These are phyloP conservation scores for Sporopachydermia quercuum DNA, from an alignment of 805 yeast species.

Conservation along the genomic window DNA sequence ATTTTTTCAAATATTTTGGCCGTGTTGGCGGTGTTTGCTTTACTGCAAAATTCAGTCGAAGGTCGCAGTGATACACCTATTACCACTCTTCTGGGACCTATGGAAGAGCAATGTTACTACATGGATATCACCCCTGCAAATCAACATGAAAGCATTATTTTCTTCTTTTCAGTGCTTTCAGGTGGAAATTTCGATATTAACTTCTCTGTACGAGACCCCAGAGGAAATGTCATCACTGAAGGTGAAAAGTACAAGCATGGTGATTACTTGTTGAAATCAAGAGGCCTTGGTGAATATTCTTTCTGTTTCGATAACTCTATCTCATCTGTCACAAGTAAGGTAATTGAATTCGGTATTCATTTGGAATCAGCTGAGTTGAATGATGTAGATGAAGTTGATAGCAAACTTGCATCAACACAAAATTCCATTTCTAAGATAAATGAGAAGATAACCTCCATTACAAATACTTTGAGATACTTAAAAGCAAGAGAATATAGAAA, in stretches of 20 bases:
- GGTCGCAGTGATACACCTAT: neutral
- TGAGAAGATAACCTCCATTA: constrained; percentile 15
- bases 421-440: neutral
- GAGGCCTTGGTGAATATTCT: constrained; percentile 44
- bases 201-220: constrained; percentile 43
- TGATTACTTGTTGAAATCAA: constrained; percentile 43
- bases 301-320: constrained; percentile 53
- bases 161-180: constrained; percentile 30
- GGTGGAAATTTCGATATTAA: constrained; percentile 60
- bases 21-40: neutral
- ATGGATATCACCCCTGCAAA: neutral
- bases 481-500: neutral
- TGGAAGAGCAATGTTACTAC: constrained; percentile 1
- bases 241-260: constrained; percentile 50
- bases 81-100: neutral
- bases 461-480: constrained; percentile 20
- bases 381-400: constrained; percentile 5
- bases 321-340: constrained; percentile 46
- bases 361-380: constrained; percentile 20
- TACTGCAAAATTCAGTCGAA: neutral
- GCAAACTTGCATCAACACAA: neutral
- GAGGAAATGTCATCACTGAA: constrained; percentile 28
- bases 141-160: neutral
- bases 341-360: constrained; percentile 46
- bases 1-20: neutral